Evolutionary conservation across 305 asterid genomes (phyloP).

Genomic region (Striga hermonthica): DNA sequence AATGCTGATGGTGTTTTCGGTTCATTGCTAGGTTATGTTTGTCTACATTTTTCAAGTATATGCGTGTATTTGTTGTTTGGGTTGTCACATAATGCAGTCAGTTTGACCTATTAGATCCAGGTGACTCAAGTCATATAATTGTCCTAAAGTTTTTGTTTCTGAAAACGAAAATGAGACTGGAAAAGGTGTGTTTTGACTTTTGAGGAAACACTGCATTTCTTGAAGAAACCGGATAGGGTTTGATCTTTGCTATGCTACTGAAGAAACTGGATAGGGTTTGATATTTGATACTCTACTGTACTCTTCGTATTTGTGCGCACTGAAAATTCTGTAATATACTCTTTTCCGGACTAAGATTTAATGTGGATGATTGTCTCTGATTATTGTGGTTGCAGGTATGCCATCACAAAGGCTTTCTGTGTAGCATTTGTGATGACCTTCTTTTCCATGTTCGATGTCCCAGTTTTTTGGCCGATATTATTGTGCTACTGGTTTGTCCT

Average conservation of each 20-base stretch:
- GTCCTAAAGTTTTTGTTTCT: neutral
- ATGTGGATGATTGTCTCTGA: neutral
- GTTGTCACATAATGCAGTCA: no score
- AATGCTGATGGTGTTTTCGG: no score
- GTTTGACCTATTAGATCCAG: no score
- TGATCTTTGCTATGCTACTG: neutral
- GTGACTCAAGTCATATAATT: neutral
- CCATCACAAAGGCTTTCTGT: conserved; percentile 9
- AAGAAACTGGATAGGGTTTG: neutral
- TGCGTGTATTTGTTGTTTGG: no score
- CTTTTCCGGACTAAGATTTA: neutral
- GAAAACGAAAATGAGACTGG: neutral
- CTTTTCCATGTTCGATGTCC: conserved; percentile 3
- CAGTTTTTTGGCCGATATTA: conserved; percentile 5
- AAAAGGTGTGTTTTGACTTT: neutral
- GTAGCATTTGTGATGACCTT: conserved; percentile 2
- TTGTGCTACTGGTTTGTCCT: conserved; percentile 10
- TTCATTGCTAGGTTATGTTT: no score
- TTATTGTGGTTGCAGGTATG: conserved; percentile 13
- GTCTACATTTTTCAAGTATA: no score
- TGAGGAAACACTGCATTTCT: neutral
- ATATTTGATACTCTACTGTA: no score
- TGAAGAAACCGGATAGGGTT: neutral
- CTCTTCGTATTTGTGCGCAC: no score
- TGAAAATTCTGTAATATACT: neutral